phyloP scores from a whole-genome alignment of 1,284 basidiomycete genomes.

The Hemileia vastatrix region DNA sequence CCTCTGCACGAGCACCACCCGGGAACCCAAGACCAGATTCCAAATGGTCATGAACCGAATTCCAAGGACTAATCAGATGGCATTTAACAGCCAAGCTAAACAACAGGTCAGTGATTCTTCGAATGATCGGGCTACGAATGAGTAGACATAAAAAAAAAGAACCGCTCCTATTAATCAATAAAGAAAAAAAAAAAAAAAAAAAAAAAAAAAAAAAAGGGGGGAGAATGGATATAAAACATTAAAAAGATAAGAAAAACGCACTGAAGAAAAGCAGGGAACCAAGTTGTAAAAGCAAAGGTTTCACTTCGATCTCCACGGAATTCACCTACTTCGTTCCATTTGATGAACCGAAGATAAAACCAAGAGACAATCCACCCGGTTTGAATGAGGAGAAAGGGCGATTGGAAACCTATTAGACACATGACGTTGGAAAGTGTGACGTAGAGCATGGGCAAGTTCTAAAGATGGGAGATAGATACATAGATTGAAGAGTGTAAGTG shows the following conservation, averaged over 20 bases:
- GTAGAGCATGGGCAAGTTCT: slow-evolving; percentile 88
- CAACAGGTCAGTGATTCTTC: slow-evolving; percentile 59
- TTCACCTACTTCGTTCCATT: slow-evolving; percentile 54
- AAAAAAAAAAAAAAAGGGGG: not conserved
- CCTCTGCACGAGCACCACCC: slow-evolving; percentile 80
- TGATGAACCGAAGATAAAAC: slow-evolving; percentile 93
- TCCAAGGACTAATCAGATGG: slow-evolving; percentile 68
- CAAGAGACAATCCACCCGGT: slow-evolving; percentile 96
- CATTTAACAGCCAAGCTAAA: slow-evolving; percentile 56
- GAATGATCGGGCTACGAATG: slow-evolving; percentile 53
- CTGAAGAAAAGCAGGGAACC: slow-evolving; percentile 94
- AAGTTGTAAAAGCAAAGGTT: slow-evolving; percentile 87
- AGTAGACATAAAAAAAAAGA: slow-evolving; percentile 16
- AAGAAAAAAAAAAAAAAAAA: not conserved
- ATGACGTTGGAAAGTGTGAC: slow-evolving; percentile 81
- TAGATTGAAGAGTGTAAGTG: not conserved
- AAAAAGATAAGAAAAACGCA: slow-evolving; percentile 46
- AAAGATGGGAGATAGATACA: slow-evolving; percentile 2
- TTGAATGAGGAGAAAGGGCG: slow-evolving; percentile 91
- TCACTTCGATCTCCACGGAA: slow-evolving; percentile 77
- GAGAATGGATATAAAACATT: not conserved
- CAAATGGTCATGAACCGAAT: slow-evolving; percentile 55
- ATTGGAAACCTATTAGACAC: slow-evolving; percentile 75
- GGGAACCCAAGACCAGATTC: slow-evolving; percentile 71
- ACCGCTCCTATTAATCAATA: not conserved